Base-by-base conservation (phyloP, 139 green algal species). In the Picochlorum sp. region DNA sequence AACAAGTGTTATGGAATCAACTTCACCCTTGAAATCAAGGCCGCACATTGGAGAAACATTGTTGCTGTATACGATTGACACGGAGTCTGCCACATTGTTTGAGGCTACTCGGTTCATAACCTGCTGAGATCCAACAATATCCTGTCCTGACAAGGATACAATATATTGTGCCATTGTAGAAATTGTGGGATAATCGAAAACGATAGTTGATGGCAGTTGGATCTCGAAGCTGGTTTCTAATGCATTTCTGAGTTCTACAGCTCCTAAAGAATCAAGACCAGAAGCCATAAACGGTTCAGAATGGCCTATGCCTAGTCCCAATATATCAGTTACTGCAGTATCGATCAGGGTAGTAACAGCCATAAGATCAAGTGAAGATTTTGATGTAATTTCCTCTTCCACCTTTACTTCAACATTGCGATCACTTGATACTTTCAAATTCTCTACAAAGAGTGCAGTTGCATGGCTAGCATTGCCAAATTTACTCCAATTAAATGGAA, bases 181-280 rank as follows among this genome's bases (percentile, higher is more conserved):
- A n/a, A 78, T 52, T 2, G 79, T 83, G 7, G 81, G 84, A 62
- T 86, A 82, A 63, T 91, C 84, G 31, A 90, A 85, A 10, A 79
- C 69, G 5, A 90, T 53, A 9, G 79, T 93, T 7, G 55, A 35
- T 1, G 79, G 79, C 32, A 93, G 73, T 44, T 65, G 22, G 14
- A 89, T 29, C 18, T 59, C 59, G 16, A 78, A 39, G 7, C 22
- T 16, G 10, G 40, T 41, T 65, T 89, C 71, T n/a, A 75, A 68
- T 35, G 26, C 37, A 57, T 52, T 71, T 20, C 55, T 37, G 49
- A 76, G 61, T 67, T 82, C 75, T 18, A 80, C 50, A 7, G 75
- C 68, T 25, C 68, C 75, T 52, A 82, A 68, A 9, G 71, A 81
- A 59, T 82, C 75, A 45, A 82, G 52, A 10, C 85, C 85, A 9